Percentiles rank a stretch among this genome's conserved stretches.
phyloP scores from a whole-genome alignment of 331 rosid species.

The Acacia pycnantha region DNA sequence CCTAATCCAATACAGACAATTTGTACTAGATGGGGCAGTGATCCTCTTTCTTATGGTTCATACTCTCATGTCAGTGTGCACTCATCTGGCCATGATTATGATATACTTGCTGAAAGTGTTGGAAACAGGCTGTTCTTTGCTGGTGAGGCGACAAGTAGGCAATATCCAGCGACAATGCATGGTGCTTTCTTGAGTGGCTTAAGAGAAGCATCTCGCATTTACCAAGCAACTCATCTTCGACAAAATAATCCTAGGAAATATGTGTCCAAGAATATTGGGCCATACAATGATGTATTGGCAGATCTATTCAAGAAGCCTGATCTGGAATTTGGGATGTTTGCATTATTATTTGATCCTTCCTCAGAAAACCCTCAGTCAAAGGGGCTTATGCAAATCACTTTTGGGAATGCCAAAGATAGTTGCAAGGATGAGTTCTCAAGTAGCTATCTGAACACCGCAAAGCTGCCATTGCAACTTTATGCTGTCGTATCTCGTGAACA shows the following conservation, averaged over 20 bases:
- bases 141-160: conserved; percentile 93
- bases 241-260: conserved; percentile 47
- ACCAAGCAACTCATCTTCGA: conserved; percentile 39
- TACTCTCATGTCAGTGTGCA: conserved; percentile 87
- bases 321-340: conserved; percentile 60
- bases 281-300: conserved; percentile 41
- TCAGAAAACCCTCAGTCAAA: conserved; percentile 52
- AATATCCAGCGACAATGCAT: conserved; percentile 96
- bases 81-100: conserved; percentile 87
- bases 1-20: conserved; percentile 84
- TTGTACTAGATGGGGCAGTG: conserved; percentile 94
- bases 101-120: conserved; percentile 80
- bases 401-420: conserved; percentile 42
- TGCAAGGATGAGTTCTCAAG: conserved; percentile 30
- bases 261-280: conserved; percentile 48
- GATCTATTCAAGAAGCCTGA: conserved; percentile 80
- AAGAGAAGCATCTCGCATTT: conserved; percentile 86
- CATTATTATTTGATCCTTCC: conserved; percentile 60
- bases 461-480: conserved; percentile 64
- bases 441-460: conserved; percentile 35
- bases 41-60: conserved; percentile 87
- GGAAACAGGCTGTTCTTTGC: conserved; percentile 83
- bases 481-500: conserved; percentile 67
- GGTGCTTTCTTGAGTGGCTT: conserved; percentile 94
- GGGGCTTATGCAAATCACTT: conserved; percentile 65